Evolutionary conservation across 2,329 filamentous ascomycete species (phyloP).

Genomic region (Exophiala sp.): DNA sequence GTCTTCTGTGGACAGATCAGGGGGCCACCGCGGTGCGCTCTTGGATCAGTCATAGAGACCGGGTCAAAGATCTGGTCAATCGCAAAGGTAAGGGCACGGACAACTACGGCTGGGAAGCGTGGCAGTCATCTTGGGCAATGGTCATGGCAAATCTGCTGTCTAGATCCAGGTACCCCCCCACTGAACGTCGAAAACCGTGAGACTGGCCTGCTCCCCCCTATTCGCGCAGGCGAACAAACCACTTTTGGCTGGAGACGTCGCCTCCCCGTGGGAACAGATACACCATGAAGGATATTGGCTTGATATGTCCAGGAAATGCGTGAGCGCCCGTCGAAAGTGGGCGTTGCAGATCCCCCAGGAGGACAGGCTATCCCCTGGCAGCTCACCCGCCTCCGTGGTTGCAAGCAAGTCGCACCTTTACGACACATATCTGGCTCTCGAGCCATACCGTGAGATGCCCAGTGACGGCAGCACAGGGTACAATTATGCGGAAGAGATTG

Average conservation of each 20-base stretch:
- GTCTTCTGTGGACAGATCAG: conserved; percentile 71
- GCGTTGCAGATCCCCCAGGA: conserved; percentile 55
- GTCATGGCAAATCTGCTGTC: conserved; percentile 57
- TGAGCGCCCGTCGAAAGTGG: conserved; percentile 45
- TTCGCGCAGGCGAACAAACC: conserved; percentile 45
- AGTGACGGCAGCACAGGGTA: conserved; percentile 41
- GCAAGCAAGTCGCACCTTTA: conserved; percentile 50
- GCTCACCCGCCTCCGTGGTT: conserved; percentile 51
- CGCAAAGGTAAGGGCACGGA: conserved; percentile 75
- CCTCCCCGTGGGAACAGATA: conserved; percentile 54
- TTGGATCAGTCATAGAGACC: conserved; percentile 71
- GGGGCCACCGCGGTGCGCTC: conserved; percentile 72
- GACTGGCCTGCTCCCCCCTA: conserved; percentile 36
- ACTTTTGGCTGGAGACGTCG: conserved; percentile 43
- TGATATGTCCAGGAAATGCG: conserved; percentile 48
- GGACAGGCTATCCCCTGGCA: conserved; percentile 50
- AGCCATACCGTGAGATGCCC: conserved; percentile 52
- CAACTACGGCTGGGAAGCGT: conserved; percentile 91
- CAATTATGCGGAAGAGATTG: conserved; percentile 49
- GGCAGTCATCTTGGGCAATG: conserved; percentile 70
- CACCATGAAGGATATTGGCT: conserved; percentile 61
- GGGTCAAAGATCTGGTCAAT: conserved; percentile 71
- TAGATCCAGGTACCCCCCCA: conserved; percentile 45
- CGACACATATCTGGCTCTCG: conserved; percentile 56
- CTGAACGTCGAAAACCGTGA: conserved; percentile 30